A percentile compares a stretch with the other conserved stretches of the same genome.
These are phyloP conservation scores for Westerdykella aurantiaca DNA, from an alignment of 2,329 filamentous ascomycete genomes.

Conservation along the genomic window DNA sequence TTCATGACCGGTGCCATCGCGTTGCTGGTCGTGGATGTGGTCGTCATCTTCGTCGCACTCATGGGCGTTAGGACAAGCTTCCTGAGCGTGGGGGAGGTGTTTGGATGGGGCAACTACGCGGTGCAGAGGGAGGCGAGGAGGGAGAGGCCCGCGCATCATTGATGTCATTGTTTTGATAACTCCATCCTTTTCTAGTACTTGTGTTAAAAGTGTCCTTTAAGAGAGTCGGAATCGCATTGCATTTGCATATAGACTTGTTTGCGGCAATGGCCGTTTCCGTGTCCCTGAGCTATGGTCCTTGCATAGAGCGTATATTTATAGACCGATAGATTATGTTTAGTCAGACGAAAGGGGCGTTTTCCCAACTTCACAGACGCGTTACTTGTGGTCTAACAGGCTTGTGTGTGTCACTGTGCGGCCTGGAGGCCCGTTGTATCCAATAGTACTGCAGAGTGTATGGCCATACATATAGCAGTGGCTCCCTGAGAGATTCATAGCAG, in stretches of 20 bases:
- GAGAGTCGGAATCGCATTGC: background rate
- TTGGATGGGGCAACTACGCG: slow-evolving; percentile 51
- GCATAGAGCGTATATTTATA: background rate
- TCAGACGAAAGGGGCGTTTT: background rate
- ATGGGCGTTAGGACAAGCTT: slow-evolving; percentile 70
- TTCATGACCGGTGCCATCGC: slow-evolving; percentile 77
- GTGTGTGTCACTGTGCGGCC: too few species aligned
- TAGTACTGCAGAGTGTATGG: too few species aligned
- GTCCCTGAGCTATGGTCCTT: background rate
- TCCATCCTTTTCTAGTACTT: background rate
- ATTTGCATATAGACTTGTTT: background rate
- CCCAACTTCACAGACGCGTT: too few species aligned
- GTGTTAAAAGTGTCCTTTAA: background rate
- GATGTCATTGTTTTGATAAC: background rate
- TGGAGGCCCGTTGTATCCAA: too few species aligned
- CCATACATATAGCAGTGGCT: too few species aligned
- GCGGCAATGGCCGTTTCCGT: background rate
- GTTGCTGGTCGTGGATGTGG: slow-evolving; percentile 70
- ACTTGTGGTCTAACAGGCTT: too few species aligned
- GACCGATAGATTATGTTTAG: background rate
- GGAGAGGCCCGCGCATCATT: background rate
- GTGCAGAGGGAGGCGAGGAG: background rate
- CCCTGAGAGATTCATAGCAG: too few species aligned
- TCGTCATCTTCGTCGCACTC: slow-evolving; percentile 65
- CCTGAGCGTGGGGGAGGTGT: slow-evolving; percentile 75